Evolutionary conservation across 768 basidiomycete species (phyloP), one percentile per base, ranked within the genome.

Genomic region (Boletellus ananas): DNA sequence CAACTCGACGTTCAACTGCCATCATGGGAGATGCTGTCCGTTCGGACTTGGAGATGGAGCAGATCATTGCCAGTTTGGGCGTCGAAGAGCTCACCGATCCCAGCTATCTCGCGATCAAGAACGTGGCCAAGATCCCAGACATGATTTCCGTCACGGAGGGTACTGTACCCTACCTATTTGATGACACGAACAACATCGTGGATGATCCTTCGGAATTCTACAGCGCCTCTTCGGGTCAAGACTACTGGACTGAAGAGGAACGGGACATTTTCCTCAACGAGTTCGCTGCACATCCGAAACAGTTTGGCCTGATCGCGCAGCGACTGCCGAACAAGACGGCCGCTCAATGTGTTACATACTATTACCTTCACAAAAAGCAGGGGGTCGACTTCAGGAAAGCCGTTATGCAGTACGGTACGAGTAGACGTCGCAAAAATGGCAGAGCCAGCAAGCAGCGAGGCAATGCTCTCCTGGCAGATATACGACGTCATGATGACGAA

Each of bases 1-100:
- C 86, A 36, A 90, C 89, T 9, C 79, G 90, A 25, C 81, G 90
- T 21, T 80, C 85, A 10, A 76, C 84, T 41, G 84, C 86, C 0
- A 72, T 70, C 37, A 71, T 90, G 54, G 90, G 90, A 23, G 94
- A 96, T 67, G 85, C 90, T 13, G 94, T 94, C 14, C 85, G 92
- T 4, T 93, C 94, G 16, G 94, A 97, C 68, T 78, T 95, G 49
- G 95, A 97, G 73, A 94, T 96, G 83, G 90, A 96, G 61, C 92
- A 94, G 70, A 93, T 98, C 63, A 88, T 98, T 50, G 91, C 91
- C n/a, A 90, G 86, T 61, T 73, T 96, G 35, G 93, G 91, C 21
- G 88, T 86, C 58, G 92, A 95, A 55, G 94, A 95, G 52, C 82
- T 90, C 27, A 90, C 86, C n/a, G 94, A 98, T 68, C 91, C 94